Evolutionary conservation across 192 early-diverging fungal genomes (phyloP).

Genomic region (Hyaloraphidium curvatum): DNA sequence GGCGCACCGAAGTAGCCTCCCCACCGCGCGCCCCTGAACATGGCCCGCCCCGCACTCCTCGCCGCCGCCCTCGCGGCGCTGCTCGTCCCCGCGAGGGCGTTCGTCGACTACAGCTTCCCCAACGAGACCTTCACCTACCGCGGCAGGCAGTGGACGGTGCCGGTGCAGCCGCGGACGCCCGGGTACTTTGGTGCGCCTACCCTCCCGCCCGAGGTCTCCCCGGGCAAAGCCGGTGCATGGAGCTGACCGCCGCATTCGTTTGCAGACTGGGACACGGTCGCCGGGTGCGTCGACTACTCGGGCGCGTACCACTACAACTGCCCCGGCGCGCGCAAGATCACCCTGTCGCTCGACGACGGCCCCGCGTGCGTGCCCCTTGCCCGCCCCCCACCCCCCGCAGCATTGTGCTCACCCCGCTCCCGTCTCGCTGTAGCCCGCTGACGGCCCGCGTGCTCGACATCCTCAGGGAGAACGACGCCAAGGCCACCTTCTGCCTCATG

Average conservation of each 20-base stretch:
- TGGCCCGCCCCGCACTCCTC: too few relatives aligned
- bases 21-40: too few relatives aligned
- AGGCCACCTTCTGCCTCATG: conserved; percentile 1
- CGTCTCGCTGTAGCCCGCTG: too few relatives aligned
- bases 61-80: too few relatives aligned
- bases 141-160: neutral
- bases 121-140: neutral
- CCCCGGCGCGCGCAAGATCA: neutral
- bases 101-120: too few relatives aligned
- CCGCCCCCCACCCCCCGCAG: too few relatives aligned
- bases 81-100: too few relatives aligned
- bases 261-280: neutral
- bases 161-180: conserved; percentile 1
- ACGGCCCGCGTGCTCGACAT: neutral
- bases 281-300: neutral
- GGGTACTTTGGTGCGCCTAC: too few relatives aligned
- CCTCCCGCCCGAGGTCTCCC: neutral
- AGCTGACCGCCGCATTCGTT: too few relatives aligned
- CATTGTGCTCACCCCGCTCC: too few relatives aligned
- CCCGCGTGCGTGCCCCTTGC: neutral
- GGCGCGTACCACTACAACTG: neutral
- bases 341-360: neutral
- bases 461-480: neutral
- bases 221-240: too few relatives aligned
- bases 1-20: too few relatives aligned